Evolutionary conservation across 1,139 yeast species (phyloP).

Genomic region (Saccharomyces hybrid): DNA sequence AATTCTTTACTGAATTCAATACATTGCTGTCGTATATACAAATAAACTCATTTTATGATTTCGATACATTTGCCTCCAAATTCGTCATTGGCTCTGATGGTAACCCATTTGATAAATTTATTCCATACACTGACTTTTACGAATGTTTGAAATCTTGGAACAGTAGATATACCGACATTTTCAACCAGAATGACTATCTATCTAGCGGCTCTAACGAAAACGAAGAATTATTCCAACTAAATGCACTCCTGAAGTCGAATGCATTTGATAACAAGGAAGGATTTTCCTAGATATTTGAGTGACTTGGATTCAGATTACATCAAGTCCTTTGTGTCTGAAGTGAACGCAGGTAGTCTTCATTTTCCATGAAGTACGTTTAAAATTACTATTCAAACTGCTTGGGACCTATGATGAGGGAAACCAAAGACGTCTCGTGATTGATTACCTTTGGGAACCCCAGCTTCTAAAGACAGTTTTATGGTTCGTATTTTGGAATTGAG

Average conservation of each 20-base stretch:
- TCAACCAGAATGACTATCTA: conserved; percentile 27
- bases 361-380: conserved; percentile 42
- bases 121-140: conserved; percentile 34
- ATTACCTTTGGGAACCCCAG: conserved; percentile 27
- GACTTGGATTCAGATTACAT: conserved; percentile 26
- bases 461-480: conserved; percentile 28
- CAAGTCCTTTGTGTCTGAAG: conserved; percentile 30
- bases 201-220: conserved; percentile 7
- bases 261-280: conserved; percentile 20
- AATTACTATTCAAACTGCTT: conserved; percentile 39
- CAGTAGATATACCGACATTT: conserved; percentile 32
- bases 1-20: conserved; percentile 9
- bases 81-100: neutral
- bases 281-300: conserved; percentile 9
- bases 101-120: conserved; percentile 1
- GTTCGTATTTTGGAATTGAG: conserved; percentile 34
- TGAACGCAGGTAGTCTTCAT: conserved; percentile 36
- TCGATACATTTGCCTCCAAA: conserved; percentile 15
- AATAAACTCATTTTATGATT: conserved; percentile 9
- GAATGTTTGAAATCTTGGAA: conserved; percentile 40
- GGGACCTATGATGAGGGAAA: conserved; percentile 20
- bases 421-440: conserved; percentile 28
- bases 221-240: conserved; percentile 22
- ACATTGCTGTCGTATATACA: conserved; percentile 9
- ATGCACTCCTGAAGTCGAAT: conserved; percentile 27